Conservation (phyloP, 2,329 filamentous ascomycete genomes). For the Ophioceras dolichostomum region DNA sequence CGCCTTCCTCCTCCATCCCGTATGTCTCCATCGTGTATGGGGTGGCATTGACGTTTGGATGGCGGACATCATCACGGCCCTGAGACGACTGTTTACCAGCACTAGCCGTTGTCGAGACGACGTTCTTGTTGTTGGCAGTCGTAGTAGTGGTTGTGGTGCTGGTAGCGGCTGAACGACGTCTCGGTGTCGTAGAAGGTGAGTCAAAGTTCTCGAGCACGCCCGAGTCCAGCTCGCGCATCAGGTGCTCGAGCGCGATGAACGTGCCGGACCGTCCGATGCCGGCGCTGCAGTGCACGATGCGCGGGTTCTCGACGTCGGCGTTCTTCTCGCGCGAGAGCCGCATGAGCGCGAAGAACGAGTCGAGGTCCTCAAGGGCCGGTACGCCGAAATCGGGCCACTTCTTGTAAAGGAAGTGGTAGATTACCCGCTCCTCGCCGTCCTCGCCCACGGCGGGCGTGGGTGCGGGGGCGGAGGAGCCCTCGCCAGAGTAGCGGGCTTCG, state of each 20-base stretch:
- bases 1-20: not conserved
- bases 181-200: no score
- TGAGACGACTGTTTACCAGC: not conserved
- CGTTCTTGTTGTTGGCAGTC: not conserved
- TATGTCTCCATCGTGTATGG: no score
- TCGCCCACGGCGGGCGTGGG: conserved; percentile 12
- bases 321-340: conserved; percentile 50
- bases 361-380: conserved; percentile 55
- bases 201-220: conserved; percentile 49
- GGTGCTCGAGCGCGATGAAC: conserved; percentile 90
- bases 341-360: conserved; percentile 58
- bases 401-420: conserved; percentile 79
- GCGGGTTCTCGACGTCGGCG: conserved; percentile 48
- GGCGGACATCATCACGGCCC: not conserved
- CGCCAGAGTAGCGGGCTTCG: not conserved
- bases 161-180: not conserved
- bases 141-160: not conserved
- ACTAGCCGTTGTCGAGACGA: no score
- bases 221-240: conserved; percentile 68
- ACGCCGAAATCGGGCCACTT: conserved; percentile 88
- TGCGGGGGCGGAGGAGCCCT: not conserved
- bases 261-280: conserved; percentile 91
- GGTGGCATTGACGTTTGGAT: no score
- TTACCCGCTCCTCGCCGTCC: conserved; percentile 38
- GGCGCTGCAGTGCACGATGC: conserved; percentile 79